A percentile compares a stretch with the other conserved stretches of the same genome.
Evolutionary conservation across 306 rosid species (phyloP).

Genomic region (Canavalia ensiformis): DNA sequence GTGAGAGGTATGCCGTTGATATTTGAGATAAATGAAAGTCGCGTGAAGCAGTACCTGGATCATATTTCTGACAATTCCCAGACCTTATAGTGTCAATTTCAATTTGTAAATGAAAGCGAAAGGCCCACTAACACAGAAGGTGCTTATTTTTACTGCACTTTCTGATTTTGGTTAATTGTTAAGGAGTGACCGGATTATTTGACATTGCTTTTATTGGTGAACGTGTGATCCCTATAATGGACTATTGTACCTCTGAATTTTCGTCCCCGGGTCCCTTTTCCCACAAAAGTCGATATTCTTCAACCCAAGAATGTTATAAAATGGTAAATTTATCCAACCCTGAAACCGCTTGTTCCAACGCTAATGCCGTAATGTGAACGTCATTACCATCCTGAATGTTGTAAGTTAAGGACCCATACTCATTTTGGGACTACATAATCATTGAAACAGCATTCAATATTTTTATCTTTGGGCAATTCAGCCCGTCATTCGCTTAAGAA

Average conservation of each 20-base stretch:
- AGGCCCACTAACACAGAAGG: conserved; percentile 61
- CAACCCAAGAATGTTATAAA: conserved; percentile 33
- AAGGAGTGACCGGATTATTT: conserved; percentile 47
- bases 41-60: conserved; percentile 72
- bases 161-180: conserved; percentile 58
- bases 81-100: conserved; percentile 45
- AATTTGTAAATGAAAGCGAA: conserved; percentile 50
- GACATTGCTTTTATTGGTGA: conserved; percentile 45
- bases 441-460: not conserved
- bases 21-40: conserved; percentile 70
- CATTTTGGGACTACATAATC: not conserved
- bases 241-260: conserved; percentile 10
- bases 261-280: conserved; percentile 31
- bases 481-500: not conserved
- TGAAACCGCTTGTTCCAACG: not conserved
- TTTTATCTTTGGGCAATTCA: not conserved
- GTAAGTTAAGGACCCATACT: not conserved
- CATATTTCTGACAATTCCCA: conserved; percentile 51
- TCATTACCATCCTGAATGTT: conserved; percentile 15
- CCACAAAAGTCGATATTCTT: conserved; percentile 33
- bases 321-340: conserved; percentile 38
- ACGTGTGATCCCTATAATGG: conserved; percentile 24
- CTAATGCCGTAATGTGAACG: conserved; percentile 2
- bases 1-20: conserved; percentile 76
- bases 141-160: conserved; percentile 67